Conservation (phyloP, 495 filamentous ascomycete genomes). For the Lentithecium fluviatile region DNA sequence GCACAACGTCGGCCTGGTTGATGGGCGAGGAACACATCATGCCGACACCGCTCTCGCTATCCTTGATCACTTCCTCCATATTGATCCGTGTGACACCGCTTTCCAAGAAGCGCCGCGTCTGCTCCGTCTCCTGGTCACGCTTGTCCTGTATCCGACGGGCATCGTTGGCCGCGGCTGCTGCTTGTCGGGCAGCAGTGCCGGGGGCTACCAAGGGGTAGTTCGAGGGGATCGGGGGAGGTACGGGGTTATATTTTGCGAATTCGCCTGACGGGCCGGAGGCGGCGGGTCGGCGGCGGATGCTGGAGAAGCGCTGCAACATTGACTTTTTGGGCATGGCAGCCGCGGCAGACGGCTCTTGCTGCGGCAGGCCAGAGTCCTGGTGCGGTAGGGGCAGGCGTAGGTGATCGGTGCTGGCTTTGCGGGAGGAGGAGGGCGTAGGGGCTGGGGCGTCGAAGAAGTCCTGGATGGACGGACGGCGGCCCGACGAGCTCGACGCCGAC, state of each 20-base stretch:
- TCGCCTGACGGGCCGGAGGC: conserved; percentile 33
- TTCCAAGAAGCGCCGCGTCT: conserved; percentile 21
- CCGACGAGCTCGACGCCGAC: conserved; percentile 24
- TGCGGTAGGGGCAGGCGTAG: conserved; percentile 4
- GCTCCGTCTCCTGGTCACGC: conserved; percentile 16
- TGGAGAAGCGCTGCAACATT: conserved; percentile 15
- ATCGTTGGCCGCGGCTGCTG: conserved; percentile 30
- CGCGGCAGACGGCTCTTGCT: background rate
- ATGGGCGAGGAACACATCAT: conserved; percentile 28
- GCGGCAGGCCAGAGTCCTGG: conserved; percentile 27
- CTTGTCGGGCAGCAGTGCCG: conserved; percentile 26
- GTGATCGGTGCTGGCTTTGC: background rate
- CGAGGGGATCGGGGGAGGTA: conserved; percentile 18
- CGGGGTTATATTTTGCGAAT: conserved; percentile 24
- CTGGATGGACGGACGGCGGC: background rate
- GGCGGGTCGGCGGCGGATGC: conserved; percentile 26
- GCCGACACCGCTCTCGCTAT: conserved; percentile 33
- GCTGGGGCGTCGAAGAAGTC: background rate
- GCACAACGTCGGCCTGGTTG: conserved; percentile 8
- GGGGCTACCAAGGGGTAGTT: conserved; percentile 20
- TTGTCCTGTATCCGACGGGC: conserved; percentile 9
- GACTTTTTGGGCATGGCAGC: conserved; percentile 13
- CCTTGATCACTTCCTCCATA: conserved; percentile 29
- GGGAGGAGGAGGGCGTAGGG: background rate
- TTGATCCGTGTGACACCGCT: background rate